These are phyloP conservation scores for Firmiana major DNA, from an alignment of 345 rosid species.

Conservation along the genomic window DNA sequence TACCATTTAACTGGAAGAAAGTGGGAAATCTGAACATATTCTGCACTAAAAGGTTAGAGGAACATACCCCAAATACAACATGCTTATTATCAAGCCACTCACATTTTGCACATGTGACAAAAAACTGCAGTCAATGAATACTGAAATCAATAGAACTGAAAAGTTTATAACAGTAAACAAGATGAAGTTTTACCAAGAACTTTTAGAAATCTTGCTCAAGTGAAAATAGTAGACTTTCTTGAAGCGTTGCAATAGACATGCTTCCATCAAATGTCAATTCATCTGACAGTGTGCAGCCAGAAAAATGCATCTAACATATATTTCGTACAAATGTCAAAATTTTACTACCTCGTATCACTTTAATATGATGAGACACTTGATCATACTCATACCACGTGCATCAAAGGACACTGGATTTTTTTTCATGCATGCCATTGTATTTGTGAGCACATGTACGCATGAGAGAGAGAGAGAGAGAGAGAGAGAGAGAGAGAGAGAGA, in stretches of 20 bases:
- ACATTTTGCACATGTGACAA: slow-evolving; percentile 88
- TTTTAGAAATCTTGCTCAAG: not conserved
- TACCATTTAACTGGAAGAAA: not conserved
- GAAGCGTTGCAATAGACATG: not conserved
- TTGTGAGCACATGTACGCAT: not conserved
- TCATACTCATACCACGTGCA: not conserved
- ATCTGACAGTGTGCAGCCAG: not conserved
- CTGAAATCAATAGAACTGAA: not conserved
- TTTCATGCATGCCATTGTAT: not conserved
- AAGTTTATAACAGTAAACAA: not conserved
- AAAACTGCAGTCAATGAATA: slow-evolving; percentile 62
- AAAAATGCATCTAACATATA: not conserved
- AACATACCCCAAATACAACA: slow-evolving; percentile 93
- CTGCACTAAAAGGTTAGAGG: not conserved
- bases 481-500: not conserved
- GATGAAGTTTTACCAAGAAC: not conserved
- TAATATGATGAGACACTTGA: not conserved
- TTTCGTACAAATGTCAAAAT: not conserved
- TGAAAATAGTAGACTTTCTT: not conserved
- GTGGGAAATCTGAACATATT: not conserved
- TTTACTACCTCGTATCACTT: not conserved
- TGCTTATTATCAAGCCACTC: slow-evolving; percentile 99
- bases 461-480: not conserved
- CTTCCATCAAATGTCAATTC: slow-evolving; percentile 6
- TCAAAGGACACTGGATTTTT: not conserved